Conservation (phyloP, 2,329 filamentous ascomycete genomes). For the Fusarium sp. region DNA sequence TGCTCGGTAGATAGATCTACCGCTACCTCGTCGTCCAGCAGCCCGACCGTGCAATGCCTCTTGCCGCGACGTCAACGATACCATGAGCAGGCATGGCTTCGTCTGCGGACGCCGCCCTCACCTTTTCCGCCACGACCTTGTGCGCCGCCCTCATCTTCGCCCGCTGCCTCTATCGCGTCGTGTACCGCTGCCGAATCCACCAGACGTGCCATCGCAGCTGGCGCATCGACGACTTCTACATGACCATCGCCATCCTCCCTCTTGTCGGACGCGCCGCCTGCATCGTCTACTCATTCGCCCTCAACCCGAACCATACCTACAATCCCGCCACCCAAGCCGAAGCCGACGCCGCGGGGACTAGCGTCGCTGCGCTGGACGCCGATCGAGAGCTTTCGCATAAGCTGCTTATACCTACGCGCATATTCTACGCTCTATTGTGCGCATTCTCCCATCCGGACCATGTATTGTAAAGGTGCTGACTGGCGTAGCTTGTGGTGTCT, state of each 20-base stretch:
- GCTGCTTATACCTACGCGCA: conserved; percentile 43
- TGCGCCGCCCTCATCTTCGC: conserved; percentile 44
- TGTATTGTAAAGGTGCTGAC: background rate
- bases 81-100: conserved; percentile 34
- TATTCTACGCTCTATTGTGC: conserved; percentile 47
- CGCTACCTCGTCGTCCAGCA: no score
- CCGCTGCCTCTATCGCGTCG: conserved; percentile 43
- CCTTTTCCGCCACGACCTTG: conserved; percentile 41
- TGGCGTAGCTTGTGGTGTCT: conserved; percentile 43
- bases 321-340: conserved; percentile 33
- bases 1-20: no score
- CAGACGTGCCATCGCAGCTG: conserved; percentile 44
- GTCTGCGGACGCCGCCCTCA: conserved; percentile 42
- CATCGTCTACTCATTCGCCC: conserved; percentile 40
- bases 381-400: conserved; percentile 42
- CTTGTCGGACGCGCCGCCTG: conserved; percentile 43
- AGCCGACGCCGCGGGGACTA: conserved; percentile 26
- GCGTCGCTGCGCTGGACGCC: conserved; percentile 24
- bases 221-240: conserved; percentile 48
- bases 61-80: background rate
- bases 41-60: conserved; percentile 9
- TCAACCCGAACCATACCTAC: conserved; percentile 44
- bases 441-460: background rate
- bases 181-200: conserved; percentile 43
- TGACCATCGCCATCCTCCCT: conserved; percentile 45